Conservation (phyloP, 768 basidiomycete genomes). For the Hygrophorus russula region DNA sequence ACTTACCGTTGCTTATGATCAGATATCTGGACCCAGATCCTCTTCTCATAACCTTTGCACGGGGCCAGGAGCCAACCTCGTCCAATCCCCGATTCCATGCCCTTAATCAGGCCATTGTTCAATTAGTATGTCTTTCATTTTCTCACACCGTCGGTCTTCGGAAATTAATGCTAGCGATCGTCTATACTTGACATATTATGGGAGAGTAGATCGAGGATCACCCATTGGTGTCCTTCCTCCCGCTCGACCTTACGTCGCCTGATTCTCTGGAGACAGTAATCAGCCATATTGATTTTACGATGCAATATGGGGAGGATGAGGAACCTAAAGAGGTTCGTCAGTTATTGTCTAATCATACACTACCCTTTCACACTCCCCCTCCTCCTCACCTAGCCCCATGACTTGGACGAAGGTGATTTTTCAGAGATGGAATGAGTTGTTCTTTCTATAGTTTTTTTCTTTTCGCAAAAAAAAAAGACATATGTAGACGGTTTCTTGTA, state of each 20-base stretch:
- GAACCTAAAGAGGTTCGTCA: slow-evolving; percentile 79
- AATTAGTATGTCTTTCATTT: slow-evolving; percentile 49
- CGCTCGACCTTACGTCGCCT: slow-evolving; percentile 81
- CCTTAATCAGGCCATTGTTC: slow-evolving; percentile 90
- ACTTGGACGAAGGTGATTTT: slow-evolving; percentile 91
- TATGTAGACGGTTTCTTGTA: too few relatives aligned
- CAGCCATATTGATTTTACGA: slow-evolving; percentile 94
- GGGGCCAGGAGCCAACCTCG: slow-evolving; percentile 41
- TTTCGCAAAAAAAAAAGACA: too few relatives aligned
- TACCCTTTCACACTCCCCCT: slow-evolving; percentile 8
- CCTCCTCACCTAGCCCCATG: slow-evolving; percentile 57
- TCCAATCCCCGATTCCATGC: slow-evolving; percentile 81
- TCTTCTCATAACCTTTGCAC: slow-evolving; percentile 59
- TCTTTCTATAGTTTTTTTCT: too few relatives aligned
- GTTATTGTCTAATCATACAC: not conserved
- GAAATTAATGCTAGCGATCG: not conserved
- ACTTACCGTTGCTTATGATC: slow-evolving; percentile 1
- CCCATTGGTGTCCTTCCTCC: slow-evolving; percentile 93
- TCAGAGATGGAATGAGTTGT: slow-evolving; percentile 43
- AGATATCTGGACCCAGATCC: slow-evolving; percentile 97
- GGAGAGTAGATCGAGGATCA: slow-evolving; percentile 86
- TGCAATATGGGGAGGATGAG: slow-evolving; percentile 98
- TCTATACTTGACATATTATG: slow-evolving; percentile 1
- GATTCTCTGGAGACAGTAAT: slow-evolving; percentile 86
- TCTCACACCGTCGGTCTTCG: not conserved